Evolutionary conservation across 2,329 filamentous ascomycete genomes (phyloP).

Genomic region (Zasmidium cellare): DNA sequence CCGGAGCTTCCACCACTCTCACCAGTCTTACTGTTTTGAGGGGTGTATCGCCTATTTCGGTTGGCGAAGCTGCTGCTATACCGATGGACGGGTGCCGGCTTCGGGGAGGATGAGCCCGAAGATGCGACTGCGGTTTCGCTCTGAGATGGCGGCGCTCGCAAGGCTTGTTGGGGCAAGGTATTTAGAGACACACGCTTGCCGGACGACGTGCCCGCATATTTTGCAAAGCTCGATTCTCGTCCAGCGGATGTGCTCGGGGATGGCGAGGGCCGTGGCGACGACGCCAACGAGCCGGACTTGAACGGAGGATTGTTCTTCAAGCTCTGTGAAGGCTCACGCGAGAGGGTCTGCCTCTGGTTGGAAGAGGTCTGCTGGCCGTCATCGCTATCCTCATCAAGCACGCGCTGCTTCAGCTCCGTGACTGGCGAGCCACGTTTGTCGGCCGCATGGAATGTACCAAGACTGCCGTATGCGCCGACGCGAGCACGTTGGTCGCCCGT

Average conservation of each 20-base stretch:
- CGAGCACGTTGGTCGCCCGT: conserved; percentile 18
- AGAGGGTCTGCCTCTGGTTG: conserved; percentile 3
- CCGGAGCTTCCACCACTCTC: conserved; percentile 79
- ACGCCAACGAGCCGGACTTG: conserved; percentile 87
- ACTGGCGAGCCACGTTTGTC: conserved; percentile 32
- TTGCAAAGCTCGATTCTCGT: conserved; percentile 16
- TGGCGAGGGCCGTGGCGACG: conserved; percentile 38
- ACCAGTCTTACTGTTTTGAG: conserved; percentile 68
- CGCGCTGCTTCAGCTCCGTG: conserved; percentile 29
- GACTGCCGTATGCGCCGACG: conserved; percentile 33
- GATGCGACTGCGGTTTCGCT: conserved; percentile 64
- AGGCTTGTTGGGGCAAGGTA: conserved; percentile 71
- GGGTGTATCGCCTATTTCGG: conserved; percentile 72
- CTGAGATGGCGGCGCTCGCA: conserved; percentile 65
- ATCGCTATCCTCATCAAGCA: conserved; percentile 22
- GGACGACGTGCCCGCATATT: conserved; percentile 19
- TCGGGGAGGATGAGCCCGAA: conserved; percentile 73
- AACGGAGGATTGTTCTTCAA: conserved; percentile 92
- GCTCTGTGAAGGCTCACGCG: conserved; percentile 51
- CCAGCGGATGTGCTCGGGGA: conserved; percentile 52
- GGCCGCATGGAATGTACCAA: conserved; percentile 33
- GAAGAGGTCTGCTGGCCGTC: conserved; percentile 1
- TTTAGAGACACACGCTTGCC: conserved; percentile 69
- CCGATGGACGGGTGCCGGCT: conserved; percentile 72
- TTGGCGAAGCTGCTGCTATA: conserved; percentile 96